Evolutionary conservation across 345 rosid genomes (phyloP), one percentile per base, ranked within the genome.

Genomic region (Gossypium ekmanianum): DNA sequence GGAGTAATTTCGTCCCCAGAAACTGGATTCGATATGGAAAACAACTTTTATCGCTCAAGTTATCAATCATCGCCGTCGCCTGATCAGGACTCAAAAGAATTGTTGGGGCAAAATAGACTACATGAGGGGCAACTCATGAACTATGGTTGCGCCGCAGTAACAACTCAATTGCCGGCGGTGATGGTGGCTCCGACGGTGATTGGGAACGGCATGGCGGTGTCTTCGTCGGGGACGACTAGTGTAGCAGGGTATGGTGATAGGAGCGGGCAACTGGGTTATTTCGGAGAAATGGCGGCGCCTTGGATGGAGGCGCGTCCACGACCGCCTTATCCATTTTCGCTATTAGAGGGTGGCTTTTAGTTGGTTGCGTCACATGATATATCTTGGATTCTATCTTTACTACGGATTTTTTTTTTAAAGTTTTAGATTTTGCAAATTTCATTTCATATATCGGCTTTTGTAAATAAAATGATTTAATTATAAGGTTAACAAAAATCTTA

Each of bases 241-340:
- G 29, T 78, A 51, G 55, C 75, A 1, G 84, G 74, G 10, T 78
- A 74, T 24, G 76, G 78, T 34, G 84, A 74, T 24, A n/a, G 70
- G 57, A 59, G 68, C 7, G 76, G 75, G 29, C 74, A 82, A 43
- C 14, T 84, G 16, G 81, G 83, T 63, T 85, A 76, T 75, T 82
- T 83, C 8, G 83, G 83, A 17, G 92, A 82, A 62, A 76, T 72
- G 83, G 80, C 73, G 79, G 86, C 80, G 76, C 87, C 75, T 1
- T 47, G 83, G n/a, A 56, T 67, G 86, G 85, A 84, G 63, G 34
- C 70, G 2, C 72, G 77, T 58, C 78, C 84, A 9, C 74, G 84
- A 26, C 84, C 86, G 76, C 88, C 91, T 85, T 85, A 86, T 86
- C 94, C 94, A 52, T 90, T 90, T 79, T 86, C 90, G 0, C 72